Percentiles rank a stretch among this genome's conserved stretches.
These are phyloP conservation scores for Globisporangium camurandrum DNA, from an alignment of 352 stramenopile genomes.

Conservation along the genomic window DNA sequence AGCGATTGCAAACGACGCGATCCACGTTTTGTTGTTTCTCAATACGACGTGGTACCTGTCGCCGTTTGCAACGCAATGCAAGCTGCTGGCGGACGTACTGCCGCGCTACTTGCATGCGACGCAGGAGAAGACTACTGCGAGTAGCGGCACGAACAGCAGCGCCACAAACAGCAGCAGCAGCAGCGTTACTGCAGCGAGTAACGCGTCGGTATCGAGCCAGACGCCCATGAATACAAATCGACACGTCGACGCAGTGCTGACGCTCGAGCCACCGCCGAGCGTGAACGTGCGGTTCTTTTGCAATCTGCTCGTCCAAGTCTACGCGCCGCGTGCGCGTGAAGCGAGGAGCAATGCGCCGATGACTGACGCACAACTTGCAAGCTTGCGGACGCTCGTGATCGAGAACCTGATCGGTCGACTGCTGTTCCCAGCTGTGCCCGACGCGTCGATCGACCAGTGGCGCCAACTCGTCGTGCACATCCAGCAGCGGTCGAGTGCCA, in stretches of 20 bases:
- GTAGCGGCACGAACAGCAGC: background rate
- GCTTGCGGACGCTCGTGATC: constrained; percentile 46
- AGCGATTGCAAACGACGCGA: constrained; percentile 30
- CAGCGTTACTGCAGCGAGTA: constrained; percentile 6
- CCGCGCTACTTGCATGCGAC: constrained; percentile 52
- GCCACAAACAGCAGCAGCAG: background rate
- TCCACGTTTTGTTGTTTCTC: constrained; percentile 64
- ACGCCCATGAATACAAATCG: constrained; percentile 9
- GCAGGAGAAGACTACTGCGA: constrained; percentile 12
- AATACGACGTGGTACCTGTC: constrained; percentile 77
- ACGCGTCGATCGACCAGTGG: constrained; percentile 40
- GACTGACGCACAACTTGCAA: constrained; percentile 25
- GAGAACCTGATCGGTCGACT: constrained; percentile 62
- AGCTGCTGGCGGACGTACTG: constrained; percentile 49
- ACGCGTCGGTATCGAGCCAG: constrained; percentile 9
- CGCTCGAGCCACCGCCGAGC: constrained; percentile 13
- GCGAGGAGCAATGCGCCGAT: constrained; percentile 21
- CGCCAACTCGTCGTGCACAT: constrained; percentile 59
- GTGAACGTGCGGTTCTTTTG: constrained; percentile 76
- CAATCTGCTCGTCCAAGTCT: constrained; percentile 65
- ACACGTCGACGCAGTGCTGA: constrained; percentile 13
- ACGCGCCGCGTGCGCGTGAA: constrained; percentile 18
- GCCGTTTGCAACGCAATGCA: constrained; percentile 68
- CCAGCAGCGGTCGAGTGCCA: constrained; percentile 32
- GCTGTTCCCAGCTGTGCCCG: constrained; percentile 35